Percentiles rank a stretch among this genome's conserved stretches.
Conservation (phyloP, 768 basidiomycete species). For the Tylopilus balloui region DNA sequence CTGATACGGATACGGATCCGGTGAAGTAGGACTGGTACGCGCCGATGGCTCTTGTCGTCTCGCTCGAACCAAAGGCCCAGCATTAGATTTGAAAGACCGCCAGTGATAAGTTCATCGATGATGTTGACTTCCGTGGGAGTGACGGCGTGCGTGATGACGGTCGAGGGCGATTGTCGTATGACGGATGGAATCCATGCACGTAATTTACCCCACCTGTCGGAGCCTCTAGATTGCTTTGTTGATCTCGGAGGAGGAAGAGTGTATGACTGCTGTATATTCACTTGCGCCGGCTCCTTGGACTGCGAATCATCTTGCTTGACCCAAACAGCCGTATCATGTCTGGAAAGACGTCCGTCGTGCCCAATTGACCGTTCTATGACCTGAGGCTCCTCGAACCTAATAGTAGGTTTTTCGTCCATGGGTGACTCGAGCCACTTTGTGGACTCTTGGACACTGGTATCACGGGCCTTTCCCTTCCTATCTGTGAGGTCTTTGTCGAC, state of each 20-base stretch:
- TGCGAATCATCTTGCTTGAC: slow-evolving; percentile 4
- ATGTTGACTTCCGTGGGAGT: slow-evolving; percentile 61
- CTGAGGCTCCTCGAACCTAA: slow-evolving; percentile 31
- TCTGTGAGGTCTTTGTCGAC: slow-evolving; percentile 40
- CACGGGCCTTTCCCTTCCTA: slow-evolving; percentile 51
- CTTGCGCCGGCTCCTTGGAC: slow-evolving; percentile 2
- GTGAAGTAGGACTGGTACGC: slow-evolving; percentile 74
- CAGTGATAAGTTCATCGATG: slow-evolving; percentile 75
- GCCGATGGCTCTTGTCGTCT: slow-evolving; percentile 79
- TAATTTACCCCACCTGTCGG: slow-evolving; percentile 58
- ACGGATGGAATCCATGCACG: slow-evolving; percentile 63
- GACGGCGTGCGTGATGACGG: slow-evolving; percentile 41
- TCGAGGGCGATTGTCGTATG: slow-evolving; percentile 33
- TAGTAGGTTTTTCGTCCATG: slow-evolving; percentile 40
- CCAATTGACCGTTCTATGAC: slow-evolving; percentile 12
- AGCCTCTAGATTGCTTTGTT: slow-evolving; percentile 18
- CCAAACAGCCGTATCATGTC: slow-evolving; percentile 1
- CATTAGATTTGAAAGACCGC: slow-evolving; percentile 76
- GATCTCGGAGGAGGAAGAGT: slow-evolving; percentile 28
- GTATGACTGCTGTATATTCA: slow-evolving; percentile 18
- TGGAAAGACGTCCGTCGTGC: slow-evolving; percentile 25
- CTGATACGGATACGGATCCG: slow-evolving; percentile 79
- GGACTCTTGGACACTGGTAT: slow-evolving; percentile 43
- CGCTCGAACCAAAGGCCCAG: slow-evolving; percentile 80
- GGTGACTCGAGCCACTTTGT: slow-evolving; percentile 54